Evolutionary conservation across 768 basidiomycete species (phyloP), one percentile per base, ranked within the genome.

Genomic region (Termitomyces sp.): DNA sequence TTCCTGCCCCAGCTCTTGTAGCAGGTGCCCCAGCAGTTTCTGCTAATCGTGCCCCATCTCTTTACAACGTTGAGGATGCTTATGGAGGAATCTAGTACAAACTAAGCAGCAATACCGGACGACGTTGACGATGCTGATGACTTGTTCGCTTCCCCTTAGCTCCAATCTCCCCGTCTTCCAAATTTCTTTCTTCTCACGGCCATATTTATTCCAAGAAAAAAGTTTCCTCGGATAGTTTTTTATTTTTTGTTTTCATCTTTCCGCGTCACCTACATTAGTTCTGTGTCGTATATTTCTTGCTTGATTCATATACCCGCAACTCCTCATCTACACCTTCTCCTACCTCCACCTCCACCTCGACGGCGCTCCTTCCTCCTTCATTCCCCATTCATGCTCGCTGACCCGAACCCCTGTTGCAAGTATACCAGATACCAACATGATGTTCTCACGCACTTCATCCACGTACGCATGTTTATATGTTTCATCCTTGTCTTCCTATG

Each of bases 31-130:
- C 61, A 12, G 63, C 64, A 46, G 64, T 64, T 7, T 39, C 61
- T 4, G 68, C 60, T 36, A 57, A 58, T 46, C 63, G 65, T 59
- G 61, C 53, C 29, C 64, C 64, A 37, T 61, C 55, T n/a, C 57
- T 64, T 46, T 59, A 65, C 24, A 61, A 68, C 18, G 57, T 67
- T 55, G 72, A 69, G 31, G 75, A 72, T 64, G 74, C 70, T 37
- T 75, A 72, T 65, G 74, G 70, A 60, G 74, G 71, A 36, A 72
- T 71, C 60, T 73, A 66, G 70, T 34, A 70, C 27, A 14, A 51
- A 53, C 20, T 55, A 37, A 41, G 46, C 54, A 56, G 39, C 39
- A 24, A 32, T 51, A 9, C 24, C 16, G 26, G 48, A 55, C 56
- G 44, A 56, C 53, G 29, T 53, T 59, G 55, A 59, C 49, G 55